Base-by-base conservation (phyloP, 2,329 filamentous ascomycete species). In the Exophiala aquamarina region DNA sequence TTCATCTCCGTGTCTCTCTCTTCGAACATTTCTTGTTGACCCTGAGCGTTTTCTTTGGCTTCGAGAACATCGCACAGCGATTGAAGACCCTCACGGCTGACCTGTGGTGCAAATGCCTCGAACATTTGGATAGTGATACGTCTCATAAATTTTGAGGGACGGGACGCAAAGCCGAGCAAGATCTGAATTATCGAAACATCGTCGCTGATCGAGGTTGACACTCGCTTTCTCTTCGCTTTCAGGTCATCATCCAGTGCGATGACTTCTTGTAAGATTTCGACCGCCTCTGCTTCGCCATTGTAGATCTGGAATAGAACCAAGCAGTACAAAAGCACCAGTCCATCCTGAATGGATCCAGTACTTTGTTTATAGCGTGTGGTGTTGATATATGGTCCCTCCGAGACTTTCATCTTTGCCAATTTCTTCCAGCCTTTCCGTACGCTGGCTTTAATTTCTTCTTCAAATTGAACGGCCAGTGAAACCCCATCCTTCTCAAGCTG, bases 41-140 rank as follows among this genome's bases (percentile, higher is more conserved):
- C 93, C 58, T 85, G 83, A 28, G 86, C 73, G 36, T 81, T 94
- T 66, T 97, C 93, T 47, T 87, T 85, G 1, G 87, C 85, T 42
- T 81, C 76, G 11, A 98, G 73, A 2, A 94, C 84, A 47, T 69
- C 67, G 31, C 76, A 72, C 63, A 84, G 66, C 10, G 79, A 81
- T 48, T 86, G 79, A 44, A 97, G 69, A 1, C 88, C 88, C 46
- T 86, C 81, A 4, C 77, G 73, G 1, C 86, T 89, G 50, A 97
- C 79, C 44, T 88, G 81, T 11, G 80, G 71, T 3, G 88, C 86
- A 64, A 95, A 95, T 1, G 85, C 83, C 18, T 84, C 80, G 63
- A 97, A 97, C 0, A 95, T 90, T 61, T 93, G 87, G 63, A 92
- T 84, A 4, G 89, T 89, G 43, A 94, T 84, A 59, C 91, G 89